Evolutionary conservation across 202 grass and related monocot genomes (phyloP).

Genomic region (Setaria viridis): DNA sequence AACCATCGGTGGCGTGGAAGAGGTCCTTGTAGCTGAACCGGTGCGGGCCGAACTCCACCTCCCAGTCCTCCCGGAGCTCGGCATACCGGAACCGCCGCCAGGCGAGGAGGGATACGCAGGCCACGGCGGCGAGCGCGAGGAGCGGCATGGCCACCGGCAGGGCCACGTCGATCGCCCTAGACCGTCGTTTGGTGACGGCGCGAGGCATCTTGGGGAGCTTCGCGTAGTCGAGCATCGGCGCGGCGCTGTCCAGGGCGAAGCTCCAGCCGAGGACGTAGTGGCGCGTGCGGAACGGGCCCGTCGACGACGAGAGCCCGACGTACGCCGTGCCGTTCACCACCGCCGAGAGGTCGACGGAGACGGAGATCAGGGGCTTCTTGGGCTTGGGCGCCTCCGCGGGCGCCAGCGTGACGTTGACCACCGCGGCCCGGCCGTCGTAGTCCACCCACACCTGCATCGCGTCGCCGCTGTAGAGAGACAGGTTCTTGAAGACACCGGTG

Average conservation of each 20-base stretch:
- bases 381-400: slow-evolving; percentile 46
- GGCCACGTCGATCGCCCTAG: slow-evolving; percentile 28
- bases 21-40: slow-evolving; percentile 68
- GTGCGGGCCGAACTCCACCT: slow-evolving; percentile 68
- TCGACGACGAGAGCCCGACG: slow-evolving; percentile 79
- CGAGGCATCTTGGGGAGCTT: slow-evolving; percentile 62
- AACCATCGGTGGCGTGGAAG: slow-evolving; percentile 64
- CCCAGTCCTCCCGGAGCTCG: slow-evolving; percentile 70
- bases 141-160: slow-evolving; percentile 20
- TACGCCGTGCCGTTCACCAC: slow-evolving; percentile 57
- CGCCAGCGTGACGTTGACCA: slow-evolving; percentile 63
- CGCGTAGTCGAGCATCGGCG: slow-evolving; percentile 59
- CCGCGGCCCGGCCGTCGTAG: slow-evolving; percentile 50
- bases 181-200: slow-evolving; percentile 1
- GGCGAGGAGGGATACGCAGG: slow-evolving; percentile 24
- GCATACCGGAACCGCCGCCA: slow-evolving; percentile 55
- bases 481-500: slow-evolving; percentile 28
- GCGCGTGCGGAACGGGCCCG: slow-evolving; percentile 56
- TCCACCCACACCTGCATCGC: slow-evolving; percentile 75
- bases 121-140: slow-evolving; percentile 26
- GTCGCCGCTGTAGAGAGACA: slow-evolving; percentile 57
- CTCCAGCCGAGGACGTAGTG: slow-evolving; percentile 87
- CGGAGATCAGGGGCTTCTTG: slow-evolving; percentile 54
- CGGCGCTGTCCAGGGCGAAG: slow-evolving; percentile 61
- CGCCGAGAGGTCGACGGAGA: slow-evolving; percentile 57